Conservation (phyloP, 306 rosid genomes). For the Canavalia gladiata region DNA sequence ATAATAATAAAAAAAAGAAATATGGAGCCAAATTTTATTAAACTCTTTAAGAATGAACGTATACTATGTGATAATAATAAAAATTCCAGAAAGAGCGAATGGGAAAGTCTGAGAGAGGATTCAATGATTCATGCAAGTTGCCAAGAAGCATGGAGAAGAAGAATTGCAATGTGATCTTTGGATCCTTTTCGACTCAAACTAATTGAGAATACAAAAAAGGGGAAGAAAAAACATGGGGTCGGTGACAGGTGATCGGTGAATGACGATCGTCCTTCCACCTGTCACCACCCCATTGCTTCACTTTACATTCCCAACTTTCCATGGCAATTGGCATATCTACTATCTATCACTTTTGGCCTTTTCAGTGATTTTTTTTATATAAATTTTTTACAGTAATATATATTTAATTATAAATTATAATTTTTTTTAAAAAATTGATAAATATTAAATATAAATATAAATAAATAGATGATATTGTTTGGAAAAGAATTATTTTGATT, state of each 20-base stretch:
- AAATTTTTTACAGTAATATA: no score
- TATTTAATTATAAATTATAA: no score
- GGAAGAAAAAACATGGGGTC: conserved; percentile 1
- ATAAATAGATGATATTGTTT: no score
- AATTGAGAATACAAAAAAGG: no score
- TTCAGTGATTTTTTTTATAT: no score
- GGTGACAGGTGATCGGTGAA: neutral
- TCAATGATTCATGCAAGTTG: conserved; percentile 50
- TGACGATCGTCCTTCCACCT: conserved; percentile 12
- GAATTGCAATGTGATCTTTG: conserved; percentile 11
- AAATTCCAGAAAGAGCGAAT: neutral
- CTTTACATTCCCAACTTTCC: neutral
- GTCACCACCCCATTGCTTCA: conserved; percentile 37
- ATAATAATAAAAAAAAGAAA: no score
- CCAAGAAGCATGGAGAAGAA: conserved; percentile 49
- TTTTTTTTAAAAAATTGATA: no score
- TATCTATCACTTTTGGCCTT: no score
- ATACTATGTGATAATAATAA: neutral
- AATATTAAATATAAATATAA: no score
- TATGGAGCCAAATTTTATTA: no score
- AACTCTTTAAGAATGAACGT: neutral
- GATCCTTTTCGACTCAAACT: neutral
- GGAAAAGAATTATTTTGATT: no score
- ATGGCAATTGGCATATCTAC: neutral
- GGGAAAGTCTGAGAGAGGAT: neutral